These are phyloP conservation scores for Rhodotorula sp. DNA, from an alignment of 1,284 basidiomycete species.

Conservation along the genomic window DNA sequence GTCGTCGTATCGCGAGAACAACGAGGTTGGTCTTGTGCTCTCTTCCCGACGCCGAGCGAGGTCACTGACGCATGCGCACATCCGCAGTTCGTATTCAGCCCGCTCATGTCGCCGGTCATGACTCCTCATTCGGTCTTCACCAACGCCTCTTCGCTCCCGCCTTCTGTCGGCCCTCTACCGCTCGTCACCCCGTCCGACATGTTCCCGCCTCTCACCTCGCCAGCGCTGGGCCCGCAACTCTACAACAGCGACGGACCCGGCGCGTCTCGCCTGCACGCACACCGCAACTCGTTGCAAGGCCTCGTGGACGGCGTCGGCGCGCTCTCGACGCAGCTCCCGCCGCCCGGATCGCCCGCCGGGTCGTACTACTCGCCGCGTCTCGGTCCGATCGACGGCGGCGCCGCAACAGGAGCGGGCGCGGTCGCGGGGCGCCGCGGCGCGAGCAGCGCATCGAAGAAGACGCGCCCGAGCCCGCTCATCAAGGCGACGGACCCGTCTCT, in stretches of 20 bases:
- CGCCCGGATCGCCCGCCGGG: constrained; percentile 12
- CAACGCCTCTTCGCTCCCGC: constrained; percentile 31
- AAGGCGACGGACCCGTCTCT: constrained; percentile 32
- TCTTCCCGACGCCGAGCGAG: neutral
- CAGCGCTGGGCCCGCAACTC: constrained; percentile 56
- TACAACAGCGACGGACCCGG: constrained; percentile 13
- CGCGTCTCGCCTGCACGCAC: constrained; percentile 5
- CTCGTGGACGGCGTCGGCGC: constrained; percentile 39
- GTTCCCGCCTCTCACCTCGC: constrained; percentile 62
- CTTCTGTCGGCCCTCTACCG: constrained; percentile 39
- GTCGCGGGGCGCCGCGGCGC: constrained; percentile 31
- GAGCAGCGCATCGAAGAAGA: constrained; percentile 30
- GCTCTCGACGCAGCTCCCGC: constrained; percentile 28
- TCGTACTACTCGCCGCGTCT: constrained; percentile 28
- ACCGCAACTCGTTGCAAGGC: constrained; percentile 37
- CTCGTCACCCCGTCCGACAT: constrained; percentile 54
- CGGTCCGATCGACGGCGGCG: constrained; percentile 17
- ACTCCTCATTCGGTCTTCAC: constrained; percentile 45
- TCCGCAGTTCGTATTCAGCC: constrained; percentile 43
- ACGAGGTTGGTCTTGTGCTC: constrained; percentile 1
- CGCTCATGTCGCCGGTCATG: constrained; percentile 48
- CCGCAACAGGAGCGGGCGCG: constrained; percentile 8
- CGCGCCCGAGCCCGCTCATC: constrained; percentile 39
- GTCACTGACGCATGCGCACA: neutral
- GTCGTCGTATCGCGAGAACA: constrained; percentile 32